phyloP scores from a whole-genome alignment of 805 yeast genomes.

The Jamesozyma lodderae region DNA sequence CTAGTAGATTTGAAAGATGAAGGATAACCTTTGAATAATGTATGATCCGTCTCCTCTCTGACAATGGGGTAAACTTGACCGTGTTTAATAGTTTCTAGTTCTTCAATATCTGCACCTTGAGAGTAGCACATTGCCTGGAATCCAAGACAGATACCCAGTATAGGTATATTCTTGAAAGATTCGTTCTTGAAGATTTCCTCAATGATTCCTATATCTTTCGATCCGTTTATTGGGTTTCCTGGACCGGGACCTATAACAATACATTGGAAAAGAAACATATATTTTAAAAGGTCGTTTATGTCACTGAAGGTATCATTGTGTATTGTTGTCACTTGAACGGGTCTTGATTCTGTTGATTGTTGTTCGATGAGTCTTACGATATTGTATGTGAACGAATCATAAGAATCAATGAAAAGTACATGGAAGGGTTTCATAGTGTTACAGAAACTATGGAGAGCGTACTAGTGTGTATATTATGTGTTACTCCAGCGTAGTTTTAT shows the following conservation, averaged over 20 bases:
- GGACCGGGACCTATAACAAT: slow-evolving; percentile 96
- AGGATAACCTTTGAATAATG: slow-evolving; percentile 36
- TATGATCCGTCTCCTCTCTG: slow-evolving; percentile 12
- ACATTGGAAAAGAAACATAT: slow-evolving; percentile 54
- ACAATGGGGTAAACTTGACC: slow-evolving; percentile 66
- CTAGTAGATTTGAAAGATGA: slow-evolving; percentile 58
- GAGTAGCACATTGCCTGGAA: slow-evolving; percentile 71
- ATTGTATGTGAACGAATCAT: slow-evolving; percentile 91
- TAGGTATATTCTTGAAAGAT: slow-evolving; percentile 38
- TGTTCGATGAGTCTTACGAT: slow-evolving; percentile 51
- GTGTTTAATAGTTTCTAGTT: slow-evolving; percentile 58
- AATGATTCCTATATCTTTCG: slow-evolving; percentile 63
- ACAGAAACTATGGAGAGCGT: no score
- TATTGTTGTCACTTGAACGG: slow-evolving; percentile 29
- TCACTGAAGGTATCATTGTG: slow-evolving; percentile 32
- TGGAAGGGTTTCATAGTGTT: slow-evolving; percentile 11
- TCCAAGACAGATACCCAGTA: slow-evolving; percentile 89
- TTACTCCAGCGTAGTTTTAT: no score
- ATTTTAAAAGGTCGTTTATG: slow-evolving; percentile 31
- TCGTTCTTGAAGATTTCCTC: slow-evolving; percentile 41
- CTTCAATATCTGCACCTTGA: slow-evolving; percentile 47
- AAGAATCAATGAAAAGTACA: slow-evolving; percentile 60
- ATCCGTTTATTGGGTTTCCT: slow-evolving; percentile 61
- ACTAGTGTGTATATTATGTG: no score
- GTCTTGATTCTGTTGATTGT: slow-evolving; percentile 23